These are phyloP conservation scores for Prunella vulgaris DNA, from an alignment of 257 asterid genomes.

Conservation along the genomic window DNA sequence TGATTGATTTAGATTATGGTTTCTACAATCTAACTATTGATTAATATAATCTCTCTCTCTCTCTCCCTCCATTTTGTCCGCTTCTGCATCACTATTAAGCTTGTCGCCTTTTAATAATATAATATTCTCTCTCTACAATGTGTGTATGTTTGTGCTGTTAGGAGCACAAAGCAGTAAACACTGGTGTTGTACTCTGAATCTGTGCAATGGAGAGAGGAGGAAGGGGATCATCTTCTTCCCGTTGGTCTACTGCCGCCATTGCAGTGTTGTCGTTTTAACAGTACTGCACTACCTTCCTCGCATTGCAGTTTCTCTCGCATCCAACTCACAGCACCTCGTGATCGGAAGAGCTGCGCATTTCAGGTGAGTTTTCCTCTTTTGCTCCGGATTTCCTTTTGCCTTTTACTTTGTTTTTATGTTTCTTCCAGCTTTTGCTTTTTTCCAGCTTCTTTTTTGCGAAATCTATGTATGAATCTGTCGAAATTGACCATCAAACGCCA, in stretches of 20 bases:
- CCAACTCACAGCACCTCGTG: conserved; percentile 34
- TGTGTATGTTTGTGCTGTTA: conserved; percentile 11
- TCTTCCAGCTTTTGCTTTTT: conserved; percentile 25
- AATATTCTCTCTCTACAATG: conserved; percentile 29
- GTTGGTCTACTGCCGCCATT: conserved; percentile 20
- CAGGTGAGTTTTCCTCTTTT: conserved; percentile 33
- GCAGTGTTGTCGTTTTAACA: conserved; percentile 24
- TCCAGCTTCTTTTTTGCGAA: conserved; percentile 26
- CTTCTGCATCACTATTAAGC: conserved; percentile 24
- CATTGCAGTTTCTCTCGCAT: conserved; percentile 27
- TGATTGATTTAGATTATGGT: conserved; percentile 1
- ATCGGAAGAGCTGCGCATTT: conserved; percentile 30
- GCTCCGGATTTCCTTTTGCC: conserved; percentile 13
- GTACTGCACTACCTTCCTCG: background rate
- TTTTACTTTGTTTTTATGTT: background rate
- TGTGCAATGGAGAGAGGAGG: conserved; percentile 29
- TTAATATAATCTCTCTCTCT: conserved; percentile 5
- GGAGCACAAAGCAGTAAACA: conserved; percentile 12
- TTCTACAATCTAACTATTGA: background rate
- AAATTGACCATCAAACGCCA: conserved; percentile 31
- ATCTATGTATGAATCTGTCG: conserved; percentile 37
- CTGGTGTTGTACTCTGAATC: conserved; percentile 24
- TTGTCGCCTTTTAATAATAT: conserved; percentile 23
- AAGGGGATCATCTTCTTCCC: conserved; percentile 5
- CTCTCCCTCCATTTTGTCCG: conserved; percentile 25